A percentile compares a stretch with the other conserved stretches of the same genome.
phyloP scores from a whole-genome alignment of 2,329 filamentous ascomycete genomes.

The Colletotrichum phormii region DNA sequence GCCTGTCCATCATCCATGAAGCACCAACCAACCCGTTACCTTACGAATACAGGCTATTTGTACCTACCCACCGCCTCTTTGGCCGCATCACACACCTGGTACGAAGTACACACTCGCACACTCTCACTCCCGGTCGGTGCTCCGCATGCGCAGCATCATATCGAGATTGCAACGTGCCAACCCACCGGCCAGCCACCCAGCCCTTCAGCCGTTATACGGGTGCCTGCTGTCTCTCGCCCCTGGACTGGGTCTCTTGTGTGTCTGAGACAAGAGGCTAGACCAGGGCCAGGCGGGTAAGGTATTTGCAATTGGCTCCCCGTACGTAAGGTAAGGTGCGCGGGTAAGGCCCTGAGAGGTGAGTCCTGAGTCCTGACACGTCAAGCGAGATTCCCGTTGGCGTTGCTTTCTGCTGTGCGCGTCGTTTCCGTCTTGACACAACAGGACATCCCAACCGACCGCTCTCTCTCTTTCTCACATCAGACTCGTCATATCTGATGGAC shows the following conservation, averaged over 20 bases:
- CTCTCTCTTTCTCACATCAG: not conserved
- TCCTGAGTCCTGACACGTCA: not conserved
- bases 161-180: slow-evolving; percentile 31
- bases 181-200: slow-evolving; percentile 14
- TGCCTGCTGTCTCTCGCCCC: slow-evolving; percentile 27
- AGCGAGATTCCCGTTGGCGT: not conserved
- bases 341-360: not conserved
- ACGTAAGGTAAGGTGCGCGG: slow-evolving; percentile 5
- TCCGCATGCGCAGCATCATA: slow-evolving; percentile 19
- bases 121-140: not conserved
- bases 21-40: not conserved
- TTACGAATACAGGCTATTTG: too few relatives aligned
- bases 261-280: slow-evolving; percentile 26
- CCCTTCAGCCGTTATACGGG: slow-evolving; percentile 29
- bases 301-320: slow-evolving; percentile 21
- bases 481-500: not conserved
- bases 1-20: not conserved
- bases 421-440: not conserved
- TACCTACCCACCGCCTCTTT: not conserved
- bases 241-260: slow-evolving; percentile 3
- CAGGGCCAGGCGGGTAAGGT: slow-evolving; percentile 25
- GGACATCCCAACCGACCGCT: not conserved
- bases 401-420: not conserved
- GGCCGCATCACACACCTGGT: not conserved
- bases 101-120: too few relatives aligned